phyloP scores from a whole-genome alignment of 1,139 yeast genomes.

The Scheffersomyces parashehatae region DNA sequence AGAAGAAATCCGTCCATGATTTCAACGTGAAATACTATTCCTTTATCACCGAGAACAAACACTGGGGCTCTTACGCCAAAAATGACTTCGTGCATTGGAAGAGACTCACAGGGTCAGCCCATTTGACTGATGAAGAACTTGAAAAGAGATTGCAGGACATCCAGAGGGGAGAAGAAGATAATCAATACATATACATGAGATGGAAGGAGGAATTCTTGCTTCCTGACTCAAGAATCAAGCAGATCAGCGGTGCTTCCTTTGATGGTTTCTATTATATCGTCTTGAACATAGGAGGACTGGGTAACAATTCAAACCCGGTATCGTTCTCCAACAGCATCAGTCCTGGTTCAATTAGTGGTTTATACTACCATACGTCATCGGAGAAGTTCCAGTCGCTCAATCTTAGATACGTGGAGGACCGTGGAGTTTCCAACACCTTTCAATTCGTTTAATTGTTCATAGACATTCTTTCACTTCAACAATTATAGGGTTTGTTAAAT shows the following conservation, averaged over 20 bases:
- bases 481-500: no score
- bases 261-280: constrained; percentile 92
- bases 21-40: constrained; percentile 37
- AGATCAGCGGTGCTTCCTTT: constrained; percentile 78
- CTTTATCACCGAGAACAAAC: constrained; percentile 41
- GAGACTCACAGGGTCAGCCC: constrained; percentile 55
- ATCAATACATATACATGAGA: constrained; percentile 74
- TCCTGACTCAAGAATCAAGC: constrained; percentile 73
- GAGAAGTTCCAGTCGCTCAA: constrained; percentile 67
- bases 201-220: constrained; percentile 91
- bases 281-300: constrained; percentile 61
- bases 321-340: constrained; percentile 7
- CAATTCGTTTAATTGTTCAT: constrained; percentile 17
- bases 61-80: constrained; percentile 63
- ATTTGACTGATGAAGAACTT: constrained; percentile 22
- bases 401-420: constrained; percentile 34
- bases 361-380: constrained; percentile 76
- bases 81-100: constrained; percentile 89
- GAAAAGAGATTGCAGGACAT: constrained; percentile 29
- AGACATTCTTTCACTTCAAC: no score
- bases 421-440: constrained; percentile 26
- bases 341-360: constrained; percentile 71
- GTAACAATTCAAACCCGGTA: constrained; percentile 4
- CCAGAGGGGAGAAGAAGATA: constrained; percentile 29
- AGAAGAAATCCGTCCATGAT: constrained; percentile 19